phyloP scores from a whole-genome alignment of 305 asterid genomes.

The Fraxinus greggii region DNA sequence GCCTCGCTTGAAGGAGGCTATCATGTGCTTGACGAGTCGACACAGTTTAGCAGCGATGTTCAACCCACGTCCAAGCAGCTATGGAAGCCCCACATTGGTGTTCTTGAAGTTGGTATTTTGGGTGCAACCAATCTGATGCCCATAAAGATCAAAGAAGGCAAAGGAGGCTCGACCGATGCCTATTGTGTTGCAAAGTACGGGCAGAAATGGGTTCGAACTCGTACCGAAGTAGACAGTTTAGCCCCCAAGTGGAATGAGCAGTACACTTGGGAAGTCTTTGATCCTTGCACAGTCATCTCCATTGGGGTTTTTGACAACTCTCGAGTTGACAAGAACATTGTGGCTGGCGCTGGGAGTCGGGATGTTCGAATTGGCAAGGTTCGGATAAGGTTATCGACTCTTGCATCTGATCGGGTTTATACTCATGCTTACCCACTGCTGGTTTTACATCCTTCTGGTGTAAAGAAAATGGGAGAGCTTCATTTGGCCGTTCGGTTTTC shows the following conservation, averaged over 20 bases:
- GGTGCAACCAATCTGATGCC: constrained; percentile 75
- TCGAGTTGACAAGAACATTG: constrained; percentile 51
- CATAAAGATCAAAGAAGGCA: constrained; percentile 75
- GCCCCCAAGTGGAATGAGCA: constrained; percentile 88
- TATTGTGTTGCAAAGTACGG: constrained; percentile 88
- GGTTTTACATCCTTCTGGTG: constrained; percentile 78
- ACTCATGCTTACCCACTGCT: constrained; percentile 79
- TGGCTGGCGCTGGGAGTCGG: constrained; percentile 27
- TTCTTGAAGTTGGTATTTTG: constrained; percentile 78
- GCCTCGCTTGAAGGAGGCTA: constrained; percentile 81
- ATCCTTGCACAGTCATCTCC: constrained; percentile 87
- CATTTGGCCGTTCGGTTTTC: constrained; percentile 84
- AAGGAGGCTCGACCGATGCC: constrained; percentile 70
- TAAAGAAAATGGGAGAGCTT: constrained; percentile 87
- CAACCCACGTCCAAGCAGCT: constrained; percentile 84
- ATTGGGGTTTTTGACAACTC: constrained; percentile 78
- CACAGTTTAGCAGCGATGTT: constrained; percentile 76
- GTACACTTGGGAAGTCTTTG: constrained; percentile 91
- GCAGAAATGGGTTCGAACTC: constrained; percentile 78
- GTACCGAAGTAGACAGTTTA: constrained; percentile 74
- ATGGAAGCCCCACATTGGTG: constrained; percentile 84
- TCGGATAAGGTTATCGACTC: constrained; percentile 73
- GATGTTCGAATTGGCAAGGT: constrained; percentile 80
- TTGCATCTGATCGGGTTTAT: constrained; percentile 68
- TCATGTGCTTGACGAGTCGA: constrained; percentile 89